phyloP scores from a whole-genome alignment of 306 rosid species.

The Gastrolobium villosum region DNA sequence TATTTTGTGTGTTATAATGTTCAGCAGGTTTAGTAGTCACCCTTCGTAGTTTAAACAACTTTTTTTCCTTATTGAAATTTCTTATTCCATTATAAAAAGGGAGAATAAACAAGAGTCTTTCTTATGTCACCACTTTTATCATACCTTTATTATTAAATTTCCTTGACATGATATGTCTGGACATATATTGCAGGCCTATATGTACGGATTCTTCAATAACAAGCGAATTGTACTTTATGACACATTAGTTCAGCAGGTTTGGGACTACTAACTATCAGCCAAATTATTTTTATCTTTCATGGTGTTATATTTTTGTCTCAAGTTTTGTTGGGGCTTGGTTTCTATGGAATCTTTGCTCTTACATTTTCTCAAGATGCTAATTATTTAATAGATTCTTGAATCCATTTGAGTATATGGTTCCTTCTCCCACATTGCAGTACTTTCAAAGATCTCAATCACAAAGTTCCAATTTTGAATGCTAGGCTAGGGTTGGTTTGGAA shows the following conservation, averaged over 20 bases:
- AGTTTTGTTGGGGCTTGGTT: constrained; percentile 30
- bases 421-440: not conserved
- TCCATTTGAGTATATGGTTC: constrained; percentile 1
- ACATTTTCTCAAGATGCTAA: not conserved
- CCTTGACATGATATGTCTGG: constrained; percentile 37
- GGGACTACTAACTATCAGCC: constrained; percentile 16
- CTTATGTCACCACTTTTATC: not conserved
- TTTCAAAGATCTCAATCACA: not conserved
- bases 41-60: not conserved
- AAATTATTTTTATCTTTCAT: constrained; percentile 21
- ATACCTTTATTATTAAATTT: constrained; percentile 20
- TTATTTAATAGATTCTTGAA: not conserved
- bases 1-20: not conserved
- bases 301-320: constrained; percentile 13
- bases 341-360: not conserved
- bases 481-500: not conserved
- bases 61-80: constrained; percentile 1
- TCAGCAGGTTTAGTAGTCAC: not conserved
- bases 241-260: constrained; percentile 96
- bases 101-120: not conserved
- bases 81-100: not conserved
- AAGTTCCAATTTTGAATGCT: not conserved
- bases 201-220: constrained; percentile 99
- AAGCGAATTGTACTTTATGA: constrained; percentile 97
- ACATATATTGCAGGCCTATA: constrained; percentile 83